phyloP scores from a whole-genome alignment of 176 grass and related monocot genomes.

The Pontederia paniculata region DNA sequence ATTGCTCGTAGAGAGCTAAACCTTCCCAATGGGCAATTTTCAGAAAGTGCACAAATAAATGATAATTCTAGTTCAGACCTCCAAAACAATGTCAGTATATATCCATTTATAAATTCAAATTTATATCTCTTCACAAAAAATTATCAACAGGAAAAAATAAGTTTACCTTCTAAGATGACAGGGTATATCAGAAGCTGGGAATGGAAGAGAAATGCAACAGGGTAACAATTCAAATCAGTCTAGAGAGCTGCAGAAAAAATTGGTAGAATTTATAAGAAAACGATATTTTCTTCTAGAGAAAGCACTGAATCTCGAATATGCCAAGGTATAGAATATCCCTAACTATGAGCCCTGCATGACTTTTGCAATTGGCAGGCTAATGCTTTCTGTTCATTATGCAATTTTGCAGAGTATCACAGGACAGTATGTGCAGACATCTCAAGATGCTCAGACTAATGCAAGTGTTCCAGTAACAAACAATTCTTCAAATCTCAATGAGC shows the following conservation, averaged over 20 bases:
- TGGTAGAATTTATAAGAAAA: conserved; percentile 88
- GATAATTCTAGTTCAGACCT: conserved; percentile 27
- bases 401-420: background rate
- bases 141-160: conserved; percentile 14
- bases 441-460: conserved; percentile 47
- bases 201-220: conserved; percentile 30
- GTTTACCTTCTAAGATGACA: conserved; percentile 12
- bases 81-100: conserved; percentile 27
- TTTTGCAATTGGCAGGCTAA: too few relatives aligned
- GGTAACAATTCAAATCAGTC: conserved; percentile 38
- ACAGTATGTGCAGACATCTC: conserved; percentile 24
- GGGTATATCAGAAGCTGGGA: conserved; percentile 61
- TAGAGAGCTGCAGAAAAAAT: conserved; percentile 75
- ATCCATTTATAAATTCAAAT: conserved; percentile 16
- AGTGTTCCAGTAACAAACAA: conserved; percentile 31
- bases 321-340: too few relatives aligned
- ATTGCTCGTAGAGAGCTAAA: conserved; percentile 61
- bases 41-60: conserved; percentile 37
- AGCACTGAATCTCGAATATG: conserved; percentile 80
- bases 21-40: conserved; percentile 44
- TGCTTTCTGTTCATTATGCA: too few relatives aligned
- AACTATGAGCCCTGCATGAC: too few relatives aligned
- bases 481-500: conserved; percentile 31
- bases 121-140: too few relatives aligned
- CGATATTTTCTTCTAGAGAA: conserved; percentile 88